phyloP scores from a whole-genome alignment of 768 basidiomycete species.

The Vararia minispora region DNA sequence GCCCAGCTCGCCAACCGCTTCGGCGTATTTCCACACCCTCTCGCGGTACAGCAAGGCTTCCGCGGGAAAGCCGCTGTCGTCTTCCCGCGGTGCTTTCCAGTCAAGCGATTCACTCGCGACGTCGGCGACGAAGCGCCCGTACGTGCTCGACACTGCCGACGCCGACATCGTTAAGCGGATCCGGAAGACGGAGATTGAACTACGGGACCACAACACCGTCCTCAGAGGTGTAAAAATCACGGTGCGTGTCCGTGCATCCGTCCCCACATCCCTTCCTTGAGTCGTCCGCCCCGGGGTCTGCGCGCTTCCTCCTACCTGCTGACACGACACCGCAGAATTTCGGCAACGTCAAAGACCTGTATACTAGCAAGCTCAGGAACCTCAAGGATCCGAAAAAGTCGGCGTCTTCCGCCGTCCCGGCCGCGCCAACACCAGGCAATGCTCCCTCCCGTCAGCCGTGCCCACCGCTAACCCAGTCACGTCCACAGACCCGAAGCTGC shows the following conservation, averaged over 20 bases:
- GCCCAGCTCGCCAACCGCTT: conserved; percentile 39
- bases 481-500: conserved; percentile 40
- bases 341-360: conserved; percentile 48
- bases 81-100: conserved; percentile 10
- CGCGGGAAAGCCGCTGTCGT: conserved; percentile 12
- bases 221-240: conserved; percentile 76
- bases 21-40: conserved; percentile 2
- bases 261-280: not conserved
- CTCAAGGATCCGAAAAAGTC: conserved; percentile 55
- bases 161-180: conserved; percentile 83
- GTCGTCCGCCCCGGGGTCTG: too few relatives aligned
- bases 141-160: conserved; percentile 69
- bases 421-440: conserved; percentile 31
- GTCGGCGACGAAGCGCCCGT: conserved; percentile 60
- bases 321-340: conserved; percentile 55
- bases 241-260: conserved; percentile 32
- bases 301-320: not conserved
- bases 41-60: too few relatives aligned
- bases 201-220: conserved; percentile 74
- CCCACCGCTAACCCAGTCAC: not conserved
- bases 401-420: conserved; percentile 27
- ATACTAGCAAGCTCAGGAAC: conserved; percentile 70
- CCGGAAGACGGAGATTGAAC: conserved; percentile 61
- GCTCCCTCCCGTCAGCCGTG: not conserved
- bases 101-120: conserved; percentile 21